A percentile compares a stretch with the other conserved stretches of the same genome.
These are phyloP conservation scores for Vitis hybrid DNA, from an alignment of 177 flowering plant species.

Conservation along the genomic window DNA sequence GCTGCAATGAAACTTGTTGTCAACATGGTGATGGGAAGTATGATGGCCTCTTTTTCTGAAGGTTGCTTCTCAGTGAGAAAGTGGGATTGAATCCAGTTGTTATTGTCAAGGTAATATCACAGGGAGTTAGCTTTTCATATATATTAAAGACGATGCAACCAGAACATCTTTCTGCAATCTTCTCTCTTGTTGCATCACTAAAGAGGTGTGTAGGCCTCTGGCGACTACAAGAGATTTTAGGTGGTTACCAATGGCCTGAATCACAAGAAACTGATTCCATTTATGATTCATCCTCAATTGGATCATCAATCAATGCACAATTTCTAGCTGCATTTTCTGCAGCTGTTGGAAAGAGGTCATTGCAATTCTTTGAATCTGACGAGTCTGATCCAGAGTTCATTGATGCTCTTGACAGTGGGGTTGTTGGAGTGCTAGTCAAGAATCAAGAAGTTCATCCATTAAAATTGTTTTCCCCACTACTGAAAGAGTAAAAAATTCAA, in stretches of 20 bases:
- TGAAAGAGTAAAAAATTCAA: conserved; percentile 63
- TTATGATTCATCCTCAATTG: conserved; percentile 82
- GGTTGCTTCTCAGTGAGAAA: no score
- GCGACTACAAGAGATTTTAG: conserved; percentile 44
- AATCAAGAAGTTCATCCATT: conserved; percentile 66
- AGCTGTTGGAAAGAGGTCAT: conserved; percentile 74
- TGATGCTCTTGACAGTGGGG: conserved; percentile 69
- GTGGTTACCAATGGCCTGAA: conserved; percentile 81
- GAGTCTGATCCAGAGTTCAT: conserved; percentile 88
- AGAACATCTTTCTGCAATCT: no score
- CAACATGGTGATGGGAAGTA: no score
- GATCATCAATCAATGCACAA: conserved; percentile 64
- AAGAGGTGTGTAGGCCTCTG: no score
- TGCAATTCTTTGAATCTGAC: conserved; percentile 58
- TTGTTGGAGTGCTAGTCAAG: conserved; percentile 79
- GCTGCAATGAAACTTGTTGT: no score
- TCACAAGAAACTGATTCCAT: conserved; percentile 66
- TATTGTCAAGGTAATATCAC: no score
- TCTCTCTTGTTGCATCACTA: no score
- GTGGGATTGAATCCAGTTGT: no score
- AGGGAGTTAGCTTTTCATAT: no score
- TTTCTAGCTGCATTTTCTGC: conserved; percentile 89
- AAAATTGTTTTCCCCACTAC: conserved; percentile 76
- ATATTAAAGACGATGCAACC: no score
- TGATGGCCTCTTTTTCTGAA: no score